Base-by-base conservation (phyloP, 495 filamentous ascomycete species). In the Recurvomyces mirabilis region DNA sequence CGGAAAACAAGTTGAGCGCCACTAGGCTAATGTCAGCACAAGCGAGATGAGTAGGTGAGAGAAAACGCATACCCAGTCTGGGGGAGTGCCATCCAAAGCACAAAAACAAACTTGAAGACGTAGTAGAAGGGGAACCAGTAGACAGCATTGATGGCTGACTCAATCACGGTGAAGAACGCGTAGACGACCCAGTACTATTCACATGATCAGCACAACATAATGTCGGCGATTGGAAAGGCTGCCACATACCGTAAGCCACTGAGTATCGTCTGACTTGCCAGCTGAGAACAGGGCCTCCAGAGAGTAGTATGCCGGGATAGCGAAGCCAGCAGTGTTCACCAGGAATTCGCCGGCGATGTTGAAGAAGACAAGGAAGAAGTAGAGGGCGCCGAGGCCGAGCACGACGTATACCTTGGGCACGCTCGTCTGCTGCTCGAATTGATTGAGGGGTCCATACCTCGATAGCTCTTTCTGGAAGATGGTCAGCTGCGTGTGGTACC, bases 71-170 rank as follows among this genome's bases (percentile, higher is more conserved):
- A 96, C 91, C 69, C 70, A 70, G 87, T 93, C 65, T 84, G 78
- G 55, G 91, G 91, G 49, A 99, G 84, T 53, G 88, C 80, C 68
- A 96, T 84, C 93, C 93, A 99, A 60, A 99, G 77, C 56, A 95
- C 70, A 59, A 95, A 77, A 59, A 87, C 74, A 61, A 99, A 94
- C 73, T 99, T 99, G 81, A 96, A 96, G 68, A 88, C 91, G 69
- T 86, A 99, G 79, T 99, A 99, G 76, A 99, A 99, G 58, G 91
- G 91, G 73, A 99, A 89, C 91, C 91, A 99, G 75, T 99, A 99
- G 33, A 93, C 84, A 47, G 93, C 87, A 65, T 72, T 91, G 60
- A 99, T 70, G 43, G 82, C 76, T 59, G 86, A 93, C 78, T 99
- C 91, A 64, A 95, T 54, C 23, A 95, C 85, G 43, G 84, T 88